A percentile compares a stretch with the other conserved stretches of the same genome.
phyloP scores from a whole-genome alignment of 2,329 filamentous ascomycete genomes.

The Penicillium aurantiogriseum region DNA sequence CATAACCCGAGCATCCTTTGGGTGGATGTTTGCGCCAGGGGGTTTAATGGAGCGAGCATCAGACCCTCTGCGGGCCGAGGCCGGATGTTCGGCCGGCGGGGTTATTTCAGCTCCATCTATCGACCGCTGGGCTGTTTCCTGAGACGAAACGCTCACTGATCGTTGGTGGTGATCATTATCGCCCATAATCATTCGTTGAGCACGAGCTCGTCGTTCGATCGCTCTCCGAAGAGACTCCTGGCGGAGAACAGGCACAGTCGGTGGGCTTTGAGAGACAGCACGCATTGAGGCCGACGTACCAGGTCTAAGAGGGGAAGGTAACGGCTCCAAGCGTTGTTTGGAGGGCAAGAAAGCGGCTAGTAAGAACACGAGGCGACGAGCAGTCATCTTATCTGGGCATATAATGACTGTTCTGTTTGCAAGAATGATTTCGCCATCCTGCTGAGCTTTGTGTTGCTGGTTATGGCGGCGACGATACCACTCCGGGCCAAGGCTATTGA shows the following conservation, averaged over 20 bases:
- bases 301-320: conserved; percentile 41
- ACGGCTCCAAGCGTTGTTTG: conserved; percentile 41
- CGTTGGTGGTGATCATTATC: conserved; percentile 36
- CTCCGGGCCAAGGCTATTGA: conserved; percentile 54
- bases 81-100: conserved; percentile 19
- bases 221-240: conserved; percentile 55
- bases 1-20: conserved; percentile 44
- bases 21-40: conserved; percentile 46
- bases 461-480: conserved; percentile 54
- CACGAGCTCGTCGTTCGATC: conserved; percentile 52
- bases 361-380: conserved; percentile 57
- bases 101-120: conserved; percentile 34
- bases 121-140: conserved; percentile 39
- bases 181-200: conserved; percentile 43
- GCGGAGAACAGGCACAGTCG: conserved; percentile 49
- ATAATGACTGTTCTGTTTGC: conserved; percentile 57
- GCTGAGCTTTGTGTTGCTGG: conserved; percentile 50
- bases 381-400: conserved; percentile 59
- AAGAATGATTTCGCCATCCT: conserved; percentile 49
- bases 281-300: conserved; percentile 48
- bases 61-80: conserved; percentile 38
- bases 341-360: conserved; percentile 58
- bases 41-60: conserved; percentile 47
- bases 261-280: conserved; percentile 55
- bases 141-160: conserved; percentile 48